Percentiles rank a stretch among this genome's conserved stretches.
Conservation (phyloP, 2,329 filamentous ascomycete species). For the Diaporthe citrichinensis region DNA sequence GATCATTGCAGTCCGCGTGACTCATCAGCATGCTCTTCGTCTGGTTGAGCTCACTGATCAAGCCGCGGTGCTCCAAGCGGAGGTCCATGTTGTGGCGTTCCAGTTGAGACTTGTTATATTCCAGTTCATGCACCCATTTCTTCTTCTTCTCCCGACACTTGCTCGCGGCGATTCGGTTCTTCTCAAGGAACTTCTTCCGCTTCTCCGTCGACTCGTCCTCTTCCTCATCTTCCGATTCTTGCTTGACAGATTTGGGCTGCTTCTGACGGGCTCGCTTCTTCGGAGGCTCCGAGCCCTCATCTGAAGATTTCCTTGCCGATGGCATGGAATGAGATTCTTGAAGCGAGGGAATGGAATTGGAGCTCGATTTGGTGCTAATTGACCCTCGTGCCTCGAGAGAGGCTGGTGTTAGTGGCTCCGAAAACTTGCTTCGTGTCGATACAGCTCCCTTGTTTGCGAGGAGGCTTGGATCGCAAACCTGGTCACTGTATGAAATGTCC, state of each 20-base stretch:
- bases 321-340: not conserved
- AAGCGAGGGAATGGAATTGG: constrained; percentile 20
- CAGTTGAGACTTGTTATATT: constrained; percentile 59
- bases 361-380: constrained; percentile 33
- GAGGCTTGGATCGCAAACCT: constrained; percentile 33
- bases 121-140: constrained; percentile 64
- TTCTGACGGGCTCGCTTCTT: constrained; percentile 42
- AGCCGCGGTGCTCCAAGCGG: constrained; percentile 57
- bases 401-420: constrained; percentile 34
- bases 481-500: constrained; percentile 14
- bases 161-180: constrained; percentile 80
- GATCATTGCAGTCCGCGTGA: constrained; percentile 66
- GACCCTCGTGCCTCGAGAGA: constrained; percentile 19
- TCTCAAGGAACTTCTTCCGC: constrained; percentile 72
- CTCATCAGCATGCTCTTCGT: constrained; percentile 67
- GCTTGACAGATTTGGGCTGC: constrained; percentile 44
- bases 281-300: constrained; percentile 39
- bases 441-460: not conserved
- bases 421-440: not conserved
- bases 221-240: constrained; percentile 48
- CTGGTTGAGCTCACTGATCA: constrained; percentile 60
- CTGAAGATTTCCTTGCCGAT: not conserved
- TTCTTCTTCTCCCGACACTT: constrained; percentile 81
- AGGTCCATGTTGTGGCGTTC: constrained; percentile 61
- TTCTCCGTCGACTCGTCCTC: constrained; percentile 37